Evolutionary conservation across 208 protist genomes (phyloP).

Genomic region (Leishmania arabica): DNA sequence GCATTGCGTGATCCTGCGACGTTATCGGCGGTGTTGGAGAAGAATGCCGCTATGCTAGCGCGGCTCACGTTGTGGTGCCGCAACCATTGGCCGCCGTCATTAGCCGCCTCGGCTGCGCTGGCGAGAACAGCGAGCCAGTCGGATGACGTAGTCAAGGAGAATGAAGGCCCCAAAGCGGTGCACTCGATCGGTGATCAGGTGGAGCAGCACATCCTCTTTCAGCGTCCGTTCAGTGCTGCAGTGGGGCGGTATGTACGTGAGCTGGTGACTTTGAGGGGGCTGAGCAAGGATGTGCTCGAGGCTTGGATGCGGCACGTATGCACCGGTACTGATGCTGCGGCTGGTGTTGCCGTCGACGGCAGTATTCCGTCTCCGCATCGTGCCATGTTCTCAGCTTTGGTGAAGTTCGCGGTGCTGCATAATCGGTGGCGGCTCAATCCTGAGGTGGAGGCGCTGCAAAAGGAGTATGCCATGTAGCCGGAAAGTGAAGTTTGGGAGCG

Average conservation of each 20-base stretch:
- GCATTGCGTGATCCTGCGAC: slow-evolving; percentile 8
- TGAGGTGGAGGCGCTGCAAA: slow-evolving; percentile 24
- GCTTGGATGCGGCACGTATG: slow-evolving; percentile 43
- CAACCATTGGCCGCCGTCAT: slow-evolving; percentile 20
- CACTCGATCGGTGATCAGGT: slow-evolving; percentile 23
- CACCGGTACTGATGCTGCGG: neutral
- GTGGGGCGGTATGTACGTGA: slow-evolving; percentile 68
- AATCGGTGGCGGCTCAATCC: slow-evolving; percentile 29
- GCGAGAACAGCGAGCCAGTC: neutral
- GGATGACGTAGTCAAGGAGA: neutral
- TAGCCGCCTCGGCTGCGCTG: neutral
- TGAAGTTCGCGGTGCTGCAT: slow-evolving; percentile 49
- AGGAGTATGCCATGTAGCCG: slow-evolving; percentile 2
- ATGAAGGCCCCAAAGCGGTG: neutral
- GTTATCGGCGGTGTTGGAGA: slow-evolving; percentile 36
- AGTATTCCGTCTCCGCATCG: slow-evolving; percentile 11
- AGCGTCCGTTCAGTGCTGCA: slow-evolving; percentile 36
- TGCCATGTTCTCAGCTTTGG: slow-evolving; percentile 39
- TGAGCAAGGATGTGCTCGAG: slow-evolving; percentile 38
- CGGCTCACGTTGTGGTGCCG: slow-evolving; percentile 43
- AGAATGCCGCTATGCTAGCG: slow-evolving; percentile 47
- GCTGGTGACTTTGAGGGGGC: slow-evolving; percentile 32
- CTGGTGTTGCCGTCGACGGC: neutral
- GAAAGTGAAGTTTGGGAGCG: neutral
- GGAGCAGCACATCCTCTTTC: slow-evolving; percentile 39